Evolutionary conservation across 768 basidiomycete genomes (phyloP).

Genomic region (Roridomyces roridus): DNA sequence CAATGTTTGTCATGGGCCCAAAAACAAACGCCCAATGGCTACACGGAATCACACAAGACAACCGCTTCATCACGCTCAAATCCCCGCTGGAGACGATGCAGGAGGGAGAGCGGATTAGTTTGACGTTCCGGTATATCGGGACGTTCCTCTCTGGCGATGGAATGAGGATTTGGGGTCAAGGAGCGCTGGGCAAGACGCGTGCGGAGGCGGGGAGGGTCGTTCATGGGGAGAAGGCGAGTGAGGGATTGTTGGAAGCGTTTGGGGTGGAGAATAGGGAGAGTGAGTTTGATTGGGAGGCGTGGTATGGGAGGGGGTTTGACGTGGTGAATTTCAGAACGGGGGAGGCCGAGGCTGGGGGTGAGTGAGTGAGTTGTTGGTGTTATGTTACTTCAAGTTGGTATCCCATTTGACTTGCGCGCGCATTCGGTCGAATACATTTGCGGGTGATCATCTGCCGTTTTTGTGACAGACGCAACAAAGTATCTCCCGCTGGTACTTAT

Average conservation of each 20-base stretch:
- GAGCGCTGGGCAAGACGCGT: conserved; percentile 66
- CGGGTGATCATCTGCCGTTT: no score
- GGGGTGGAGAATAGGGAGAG: conserved; percentile 76
- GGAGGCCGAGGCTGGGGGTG: background rate
- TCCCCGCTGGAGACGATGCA: conserved; percentile 57
- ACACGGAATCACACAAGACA: conserved; percentile 80
- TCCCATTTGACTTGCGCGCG: no score
- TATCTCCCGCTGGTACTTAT: no score
- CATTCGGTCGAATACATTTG: no score
- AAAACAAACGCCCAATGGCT: conserved; percentile 78
- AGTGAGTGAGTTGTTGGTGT: no score
- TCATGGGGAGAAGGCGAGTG: conserved; percentile 54
- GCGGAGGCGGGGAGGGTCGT: conserved; percentile 62
- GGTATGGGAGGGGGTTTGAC: conserved; percentile 73
- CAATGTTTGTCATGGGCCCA: conserved; percentile 81
- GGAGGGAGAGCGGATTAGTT: conserved; percentile 73
- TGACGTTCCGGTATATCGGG: conserved; percentile 81
- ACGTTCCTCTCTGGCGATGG: conserved; percentile 68
- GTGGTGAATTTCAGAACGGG: conserved; percentile 54
- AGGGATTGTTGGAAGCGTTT: conserved; percentile 63
- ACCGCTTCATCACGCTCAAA: conserved; percentile 63
- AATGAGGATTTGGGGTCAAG: conserved; percentile 72
- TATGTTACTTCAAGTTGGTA: no score
- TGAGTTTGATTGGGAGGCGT: conserved; percentile 72
- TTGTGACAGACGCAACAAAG: no score